Conservation (phyloP, 495 filamentous ascomycete species). For the Penicillium samsonianum region DNA sequence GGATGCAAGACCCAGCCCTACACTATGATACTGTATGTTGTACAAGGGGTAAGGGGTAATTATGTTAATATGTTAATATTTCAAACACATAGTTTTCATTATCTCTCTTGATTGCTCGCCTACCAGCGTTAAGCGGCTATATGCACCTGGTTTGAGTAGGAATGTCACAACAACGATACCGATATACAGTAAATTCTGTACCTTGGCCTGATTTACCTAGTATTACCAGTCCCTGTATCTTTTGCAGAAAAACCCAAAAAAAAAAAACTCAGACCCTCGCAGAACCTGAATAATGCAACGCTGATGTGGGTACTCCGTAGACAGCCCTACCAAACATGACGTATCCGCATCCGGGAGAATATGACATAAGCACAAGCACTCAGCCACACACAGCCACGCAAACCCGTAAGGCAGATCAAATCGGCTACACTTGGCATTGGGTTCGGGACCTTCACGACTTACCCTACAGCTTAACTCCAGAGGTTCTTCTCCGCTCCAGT, state of each 20-base stretch:
- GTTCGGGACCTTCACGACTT: not conserved
- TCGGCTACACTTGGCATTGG: not conserved
- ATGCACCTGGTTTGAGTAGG: not conserved
- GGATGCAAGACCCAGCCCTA: conserved; percentile 2
- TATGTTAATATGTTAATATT: not conserved
- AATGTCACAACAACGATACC: not conserved
- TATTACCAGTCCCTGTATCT: not conserved
- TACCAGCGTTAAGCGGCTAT: not conserved
- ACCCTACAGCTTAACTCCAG: not conserved
- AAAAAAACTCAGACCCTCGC: not conserved
- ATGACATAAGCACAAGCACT: conserved; percentile 17
- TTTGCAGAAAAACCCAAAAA: not conserved
- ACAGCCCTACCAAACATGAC: conserved; percentile 22
- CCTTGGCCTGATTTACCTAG: not conserved
- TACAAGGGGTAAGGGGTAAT: not conserved
- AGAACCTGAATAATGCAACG: conserved; percentile 7
- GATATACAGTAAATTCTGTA: too few relatives aligned
- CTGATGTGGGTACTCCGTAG: too few relatives aligned
- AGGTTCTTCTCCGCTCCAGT: not conserved
- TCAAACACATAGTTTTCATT: too few relatives aligned
- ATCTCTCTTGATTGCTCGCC: not conserved
- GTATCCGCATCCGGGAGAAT: conserved; percentile 24
- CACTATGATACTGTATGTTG: too few relatives aligned
- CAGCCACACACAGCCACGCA: conserved; percentile 14
- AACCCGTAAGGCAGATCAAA: conserved; percentile 1